phyloP scores from a whole-genome alignment of 2,329 filamentous ascomycete genomes.

The Hortaea werneckii region DNA sequence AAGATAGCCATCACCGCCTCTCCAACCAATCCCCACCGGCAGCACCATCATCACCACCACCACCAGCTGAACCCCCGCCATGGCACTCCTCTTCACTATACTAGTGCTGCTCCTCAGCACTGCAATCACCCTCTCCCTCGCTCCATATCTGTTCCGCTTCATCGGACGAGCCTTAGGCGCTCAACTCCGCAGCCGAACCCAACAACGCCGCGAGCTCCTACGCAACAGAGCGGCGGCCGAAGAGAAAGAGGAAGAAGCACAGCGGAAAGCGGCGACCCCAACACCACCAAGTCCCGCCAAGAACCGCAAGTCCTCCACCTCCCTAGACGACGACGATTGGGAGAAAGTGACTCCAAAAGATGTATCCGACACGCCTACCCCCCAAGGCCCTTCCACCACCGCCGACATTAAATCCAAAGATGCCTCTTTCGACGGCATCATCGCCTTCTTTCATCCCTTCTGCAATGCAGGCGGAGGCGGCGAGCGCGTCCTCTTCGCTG shows the following conservation, averaged over 20 bases:
- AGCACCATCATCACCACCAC: not conserved
- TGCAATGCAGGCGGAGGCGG: constrained; percentile 96
- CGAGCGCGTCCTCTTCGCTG: constrained; percentile 92
- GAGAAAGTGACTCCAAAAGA: constrained; percentile 52
- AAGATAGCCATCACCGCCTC: not conserved
- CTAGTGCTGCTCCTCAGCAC: constrained; percentile 15
- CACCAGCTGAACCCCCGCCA: not conserved
- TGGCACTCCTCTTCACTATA: constrained; percentile 5
- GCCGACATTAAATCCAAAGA: constrained; percentile 18
- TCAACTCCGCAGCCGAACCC: constrained; percentile 19
- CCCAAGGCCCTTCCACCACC: constrained; percentile 5
- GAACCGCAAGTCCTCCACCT: constrained; percentile 11
- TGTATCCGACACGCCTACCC: constrained; percentile 28
- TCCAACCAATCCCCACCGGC: not conserved
- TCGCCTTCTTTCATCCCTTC: constrained; percentile 97
- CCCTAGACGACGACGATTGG: constrained; percentile 53
- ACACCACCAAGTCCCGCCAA: constrained; percentile 2
- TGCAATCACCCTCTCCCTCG: constrained; percentile 12
- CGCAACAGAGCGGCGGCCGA: constrained; percentile 18
- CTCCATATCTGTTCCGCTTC: constrained; percentile 16
- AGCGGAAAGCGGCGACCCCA: constrained; percentile 4
- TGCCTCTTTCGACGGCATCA: constrained; percentile 64
- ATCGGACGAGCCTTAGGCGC: constrained; percentile 17
- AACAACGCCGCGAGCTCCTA: constrained; percentile 22
- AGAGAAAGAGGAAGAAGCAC: constrained; percentile 10